Evolutionary conservation across 1,284 basidiomycete species (phyloP), one percentile per base, ranked within the genome.

Genomic region (Vanrija humicola): DNA sequence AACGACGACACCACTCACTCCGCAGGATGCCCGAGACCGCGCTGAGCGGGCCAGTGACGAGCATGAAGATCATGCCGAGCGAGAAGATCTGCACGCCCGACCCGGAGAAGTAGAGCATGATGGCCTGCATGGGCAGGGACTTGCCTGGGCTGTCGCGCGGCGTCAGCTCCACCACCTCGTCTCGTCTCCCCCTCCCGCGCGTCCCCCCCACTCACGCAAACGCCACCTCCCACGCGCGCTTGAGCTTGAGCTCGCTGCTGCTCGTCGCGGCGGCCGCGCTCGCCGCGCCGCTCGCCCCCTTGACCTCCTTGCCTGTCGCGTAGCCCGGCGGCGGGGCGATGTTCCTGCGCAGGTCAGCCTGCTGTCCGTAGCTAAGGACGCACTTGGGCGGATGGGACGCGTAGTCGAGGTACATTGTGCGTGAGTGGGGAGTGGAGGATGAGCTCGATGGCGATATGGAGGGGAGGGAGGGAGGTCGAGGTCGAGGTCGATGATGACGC

Each of bases 91-190:
- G 91, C 12, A 94, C 86, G 44, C 90, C 89, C 25, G 89, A 86
- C 42, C 91, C 91, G 23, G 90, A 93, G 86, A 95, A 93, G 82
- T 94, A 95, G 43, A 95, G 81, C 91, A 95, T 94, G 79, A 95
- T 88, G 2, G 85, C 89, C 70, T 94, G 90, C 91, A 94, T 94
- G 5, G 91, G 91, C 21, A 95, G 81, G 12, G 85, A 85, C 75
- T 94, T 93, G 43, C 88, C 89, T 0, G 90, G 90, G 1, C 74
- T 78, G 55, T n/a, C 28, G 28, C n/a, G 21, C 21, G 10, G 10
- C 8, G 38, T 38, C 3, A 15, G 8, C 21, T 23, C 12, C 5
- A n/a, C 10, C 5, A 14, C 21, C 16, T 39, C 28, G n/a, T n/a
- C 14, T 38, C 18, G 46, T 29, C 14, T 25, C 42, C 25, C 12